Percentiles rank a stretch among this genome's conserved stretches.
Evolutionary conservation across 1,284 basidiomycete species (phyloP).

Genomic region (Austroboletus niveus): DNA sequence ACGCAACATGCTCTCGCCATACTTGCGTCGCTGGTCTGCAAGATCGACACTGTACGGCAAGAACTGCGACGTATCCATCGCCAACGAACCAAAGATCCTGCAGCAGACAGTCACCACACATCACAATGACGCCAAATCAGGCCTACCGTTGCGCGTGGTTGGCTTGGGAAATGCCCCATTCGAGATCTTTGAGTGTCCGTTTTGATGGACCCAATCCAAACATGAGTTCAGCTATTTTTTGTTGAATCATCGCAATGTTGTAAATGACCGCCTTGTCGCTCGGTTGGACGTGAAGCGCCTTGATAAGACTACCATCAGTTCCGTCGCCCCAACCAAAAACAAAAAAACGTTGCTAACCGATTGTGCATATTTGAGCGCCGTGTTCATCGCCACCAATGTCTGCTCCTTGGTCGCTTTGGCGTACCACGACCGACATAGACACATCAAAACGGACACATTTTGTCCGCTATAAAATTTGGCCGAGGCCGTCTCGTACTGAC

Average conservation of each 20-base stretch:
- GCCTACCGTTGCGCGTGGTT: conserved; percentile 82
- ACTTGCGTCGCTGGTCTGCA: conserved; percentile 84
- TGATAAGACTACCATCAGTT: not conserved
- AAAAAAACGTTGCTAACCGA: conserved; percentile 27
- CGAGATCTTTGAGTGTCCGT: conserved; percentile 77
- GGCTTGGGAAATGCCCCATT: conserved; percentile 78
- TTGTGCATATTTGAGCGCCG: conserved; percentile 78
- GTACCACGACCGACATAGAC: conserved; percentile 88
- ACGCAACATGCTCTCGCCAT: conserved; percentile 81
- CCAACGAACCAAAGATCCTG: conserved; percentile 82
- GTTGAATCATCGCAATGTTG: conserved; percentile 96
- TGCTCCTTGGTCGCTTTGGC: conserved; percentile 88
- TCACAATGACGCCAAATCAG: not conserved
- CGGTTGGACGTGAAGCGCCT: conserved; percentile 82
- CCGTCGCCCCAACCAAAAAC: too few species aligned
- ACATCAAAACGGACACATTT: conserved; percentile 74
- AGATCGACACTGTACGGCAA: conserved; percentile 87
- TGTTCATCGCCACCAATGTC: conserved; percentile 75
- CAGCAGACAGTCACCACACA: too few species aligned
- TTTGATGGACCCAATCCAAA: conserved; percentile 71
- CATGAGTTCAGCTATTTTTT: conserved; percentile 89
- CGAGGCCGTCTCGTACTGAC: conserved; percentile 85
- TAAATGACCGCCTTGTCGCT: conserved; percentile 86
- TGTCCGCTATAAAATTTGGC: conserved; percentile 69
- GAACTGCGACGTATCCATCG: conserved; percentile 63